Conservation (phyloP, 208 protist species). For the Trypanosoma melophagium region DNA sequence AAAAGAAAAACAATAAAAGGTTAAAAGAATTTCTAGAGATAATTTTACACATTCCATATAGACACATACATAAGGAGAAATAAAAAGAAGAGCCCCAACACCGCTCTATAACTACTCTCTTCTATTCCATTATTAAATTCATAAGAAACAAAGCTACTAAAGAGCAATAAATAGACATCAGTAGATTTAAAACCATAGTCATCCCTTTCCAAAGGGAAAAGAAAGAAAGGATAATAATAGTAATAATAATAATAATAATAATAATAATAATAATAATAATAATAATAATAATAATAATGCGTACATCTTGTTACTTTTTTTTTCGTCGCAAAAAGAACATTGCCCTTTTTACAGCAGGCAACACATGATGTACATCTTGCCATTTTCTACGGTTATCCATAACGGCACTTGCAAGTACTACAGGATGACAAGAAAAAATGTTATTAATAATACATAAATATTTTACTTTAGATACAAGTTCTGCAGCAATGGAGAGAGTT, state of each 20-base stretch:
- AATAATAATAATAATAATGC: background rate
- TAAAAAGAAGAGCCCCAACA: background rate
- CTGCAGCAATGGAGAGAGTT: background rate
- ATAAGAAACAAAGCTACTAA: background rate
- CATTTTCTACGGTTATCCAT: background rate
- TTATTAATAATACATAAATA: slow-evolving; percentile 13
- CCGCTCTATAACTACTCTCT: background rate
- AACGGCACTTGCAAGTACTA: slow-evolving; percentile 1
- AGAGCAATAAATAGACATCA: background rate
- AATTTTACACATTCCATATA: background rate
- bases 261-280: background rate
- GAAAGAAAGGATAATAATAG: background rate
- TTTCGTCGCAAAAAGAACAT: background rate
- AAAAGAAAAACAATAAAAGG: too few relatives aligned
- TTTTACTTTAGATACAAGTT: slow-evolving; percentile 2
- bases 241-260: background rate
- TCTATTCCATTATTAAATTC: background rate
- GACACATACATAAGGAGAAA: background rate
- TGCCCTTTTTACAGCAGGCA: background rate
- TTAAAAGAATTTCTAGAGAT: background rate
- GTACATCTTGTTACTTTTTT: slow-evolving; percentile 1
- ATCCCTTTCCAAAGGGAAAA: background rate
- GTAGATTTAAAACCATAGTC: background rate
- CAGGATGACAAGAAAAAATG: slow-evolving; percentile 3
- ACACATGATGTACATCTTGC: slow-evolving; percentile 6